Evolutionary conservation across 2,329 filamentous ascomycete genomes (phyloP).

Genomic region (Dactylellina drechsleri): DNA sequence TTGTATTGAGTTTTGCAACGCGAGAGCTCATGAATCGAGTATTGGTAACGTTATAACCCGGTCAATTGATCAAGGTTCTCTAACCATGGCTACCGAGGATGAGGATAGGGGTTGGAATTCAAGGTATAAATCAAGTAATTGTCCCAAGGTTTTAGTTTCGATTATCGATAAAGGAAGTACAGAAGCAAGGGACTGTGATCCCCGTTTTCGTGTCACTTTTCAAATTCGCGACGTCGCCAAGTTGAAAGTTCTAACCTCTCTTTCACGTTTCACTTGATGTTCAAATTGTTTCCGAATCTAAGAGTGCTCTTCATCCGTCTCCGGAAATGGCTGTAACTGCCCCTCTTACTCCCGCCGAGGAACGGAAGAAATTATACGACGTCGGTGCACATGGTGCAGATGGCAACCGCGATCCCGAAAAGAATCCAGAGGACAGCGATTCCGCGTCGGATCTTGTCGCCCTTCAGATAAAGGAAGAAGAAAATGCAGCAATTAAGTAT

Average conservation of each 20-base stretch:
- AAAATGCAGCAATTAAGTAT: conserved; percentile 84
- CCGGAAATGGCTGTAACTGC: conserved; percentile 48
- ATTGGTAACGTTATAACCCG: neutral
- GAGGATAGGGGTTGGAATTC: neutral
- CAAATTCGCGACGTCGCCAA: neutral
- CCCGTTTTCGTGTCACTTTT: neutral
- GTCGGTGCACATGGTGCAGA: conserved; percentile 11
- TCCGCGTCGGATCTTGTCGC: conserved; percentile 56
- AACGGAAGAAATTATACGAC: conserved; percentile 41
- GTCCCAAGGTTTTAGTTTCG: neutral
- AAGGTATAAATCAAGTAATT: conserved; percentile 11
- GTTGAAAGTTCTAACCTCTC: neutral
- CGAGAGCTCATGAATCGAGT: conserved; percentile 1
- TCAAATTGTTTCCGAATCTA: conserved; percentile 19
- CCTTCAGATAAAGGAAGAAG: conserved; percentile 79
- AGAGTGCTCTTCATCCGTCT: conserved; percentile 27
- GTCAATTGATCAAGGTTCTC: neutral
- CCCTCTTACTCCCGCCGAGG: conserved; percentile 24
- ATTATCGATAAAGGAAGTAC: neutral
- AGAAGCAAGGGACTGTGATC: neutral
- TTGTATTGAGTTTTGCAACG: conserved; percentile 19
- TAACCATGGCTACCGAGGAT: neutral
- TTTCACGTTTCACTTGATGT: conserved; percentile 14
- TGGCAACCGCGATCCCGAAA: conserved; percentile 17
- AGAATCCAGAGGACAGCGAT: conserved; percentile 9